A percentile compares a stretch with the other conserved stretches of the same genome.
Conservation (phyloP, 148 eudicot genomes). For the Agrostemma githago region DNA sequence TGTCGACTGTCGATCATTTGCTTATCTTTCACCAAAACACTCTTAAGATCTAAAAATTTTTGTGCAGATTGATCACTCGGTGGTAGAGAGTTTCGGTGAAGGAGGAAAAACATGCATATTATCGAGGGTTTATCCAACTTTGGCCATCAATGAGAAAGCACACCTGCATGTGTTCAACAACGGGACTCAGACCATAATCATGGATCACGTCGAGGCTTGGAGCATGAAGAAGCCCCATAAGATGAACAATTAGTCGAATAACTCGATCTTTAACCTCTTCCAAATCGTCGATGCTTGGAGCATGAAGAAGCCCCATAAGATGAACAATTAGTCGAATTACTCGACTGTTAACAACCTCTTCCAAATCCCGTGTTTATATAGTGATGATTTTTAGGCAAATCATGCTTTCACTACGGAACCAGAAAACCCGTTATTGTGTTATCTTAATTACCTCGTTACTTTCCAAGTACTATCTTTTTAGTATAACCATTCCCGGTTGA, state of each 20-base stretch:
- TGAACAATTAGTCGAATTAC: slow-evolving; percentile 26
- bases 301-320: slow-evolving; percentile 44
- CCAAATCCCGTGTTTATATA: no score
- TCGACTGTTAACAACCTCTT: no score
- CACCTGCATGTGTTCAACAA: slow-evolving; percentile 69
- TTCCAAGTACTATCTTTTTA: no score
- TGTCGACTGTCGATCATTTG: background rate
- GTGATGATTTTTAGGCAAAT: no score
- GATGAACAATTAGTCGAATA: slow-evolving; percentile 28
- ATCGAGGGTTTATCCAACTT: slow-evolving; percentile 70
- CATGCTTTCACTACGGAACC: no score
- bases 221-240: slow-evolving; percentile 46
- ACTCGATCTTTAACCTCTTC: no score
- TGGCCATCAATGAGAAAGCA: slow-evolving; percentile 45
- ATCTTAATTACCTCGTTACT: no score
- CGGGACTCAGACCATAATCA: slow-evolving; percentile 41
- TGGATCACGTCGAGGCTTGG: slow-evolving; percentile 62
- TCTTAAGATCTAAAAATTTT: background rate
- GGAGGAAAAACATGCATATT: slow-evolving; percentile 63
- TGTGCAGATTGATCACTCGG: slow-evolving; percentile 77
- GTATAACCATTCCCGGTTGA: no score
- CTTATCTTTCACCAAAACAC: background rate
- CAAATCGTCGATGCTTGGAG: slow-evolving; percentile 45
- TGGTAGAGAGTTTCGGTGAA: slow-evolving; percentile 69
- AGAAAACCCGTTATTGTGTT: no score